Evolutionary conservation across 768 basidiomycete species (phyloP), one percentile per base, ranked within the genome.

Genomic region (Trametes coccinea): DNA sequence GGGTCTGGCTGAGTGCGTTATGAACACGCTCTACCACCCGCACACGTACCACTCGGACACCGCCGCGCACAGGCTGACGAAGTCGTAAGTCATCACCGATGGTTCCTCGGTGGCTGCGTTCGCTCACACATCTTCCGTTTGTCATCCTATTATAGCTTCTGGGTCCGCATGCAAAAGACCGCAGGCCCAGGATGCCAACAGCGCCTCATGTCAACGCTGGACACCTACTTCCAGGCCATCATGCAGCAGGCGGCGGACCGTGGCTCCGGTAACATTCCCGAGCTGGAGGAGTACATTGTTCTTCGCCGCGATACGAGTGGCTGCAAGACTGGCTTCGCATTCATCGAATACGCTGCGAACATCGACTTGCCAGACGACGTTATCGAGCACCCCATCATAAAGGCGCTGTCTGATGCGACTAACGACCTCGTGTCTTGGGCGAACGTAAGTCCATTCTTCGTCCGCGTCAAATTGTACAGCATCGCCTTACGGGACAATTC

Each of bases 351-450:
- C 56, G 81, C 81, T 2, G 73, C 75, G 37, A 69, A 72, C 29
- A 77, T 86, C 40, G 79, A 84, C 64, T 68, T 87, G 27, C 83
- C 84, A 0, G 79, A 84, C 27, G 76, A 82, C 54, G 80, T 85
- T 61, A 74, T 81, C 61, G 74, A 77, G n/a, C 79, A 87, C 70
- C 81, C 82, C 0, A 66, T 75, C 47, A 75, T 87, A 43, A 69
- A 70, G 57, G 73, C 77, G 6, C 75, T 87, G 56, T 75, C 77
- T 22, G 74, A 82, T 51, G 70, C 77, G 41, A 78, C 82, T 4
- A 82, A 82, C 56, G 84, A 86, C 62, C 62, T 67, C 53, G 76
- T 85, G 43, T 78, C 77, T 9, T 82, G 80, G 77, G 79, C 76
- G 16, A 73, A 71, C 65, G 72, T 72, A 51, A 59, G 68, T 69